phyloP scores from a whole-genome alignment of 176 grass and related monocot genomes.

The Alopecurus myosuroides region DNA sequence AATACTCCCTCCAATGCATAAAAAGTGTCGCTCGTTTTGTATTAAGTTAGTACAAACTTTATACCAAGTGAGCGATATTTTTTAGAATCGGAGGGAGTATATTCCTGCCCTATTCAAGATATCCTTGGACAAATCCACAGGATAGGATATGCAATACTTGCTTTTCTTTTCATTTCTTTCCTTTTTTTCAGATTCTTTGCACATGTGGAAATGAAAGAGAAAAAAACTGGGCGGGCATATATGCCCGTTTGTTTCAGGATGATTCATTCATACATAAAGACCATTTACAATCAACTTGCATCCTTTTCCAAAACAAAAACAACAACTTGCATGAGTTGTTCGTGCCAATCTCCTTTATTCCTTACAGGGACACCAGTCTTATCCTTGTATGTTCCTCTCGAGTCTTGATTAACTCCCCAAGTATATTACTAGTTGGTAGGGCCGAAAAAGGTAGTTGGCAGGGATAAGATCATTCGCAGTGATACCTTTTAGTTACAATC shows the following conservation, averaged over 20 bases:
- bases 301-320: too few relatives aligned
- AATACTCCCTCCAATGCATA: too few relatives aligned
- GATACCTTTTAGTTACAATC: background rate
- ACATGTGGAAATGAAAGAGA: slow-evolving; percentile 7
- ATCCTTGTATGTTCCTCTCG: slow-evolving; percentile 24
- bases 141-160: slow-evolving; percentile 36
- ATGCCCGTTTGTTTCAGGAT: background rate
- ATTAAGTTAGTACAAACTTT: too few relatives aligned
- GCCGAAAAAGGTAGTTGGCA: background rate
- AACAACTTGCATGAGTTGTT: background rate
- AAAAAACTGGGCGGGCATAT: slow-evolving; percentile 15
- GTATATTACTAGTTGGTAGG: background rate
- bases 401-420: background rate
- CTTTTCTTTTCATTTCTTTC: background rate
- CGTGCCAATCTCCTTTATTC: slow-evolving; percentile 31
- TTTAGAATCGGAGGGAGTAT: too few relatives aligned
- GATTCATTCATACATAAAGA: slow-evolving; percentile 20
- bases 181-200: slow-evolving; percentile 21
- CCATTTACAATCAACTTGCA: background rate
- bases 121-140: background rate
- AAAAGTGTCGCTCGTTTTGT: too few relatives aligned
- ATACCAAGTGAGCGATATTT: too few relatives aligned
- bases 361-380: slow-evolving; percentile 28
- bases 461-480: background rate
- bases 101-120: background rate